phyloP scores from a whole-genome alignment of 2,329 filamentous ascomycete species.

The Aspergillus viridinutans region DNA sequence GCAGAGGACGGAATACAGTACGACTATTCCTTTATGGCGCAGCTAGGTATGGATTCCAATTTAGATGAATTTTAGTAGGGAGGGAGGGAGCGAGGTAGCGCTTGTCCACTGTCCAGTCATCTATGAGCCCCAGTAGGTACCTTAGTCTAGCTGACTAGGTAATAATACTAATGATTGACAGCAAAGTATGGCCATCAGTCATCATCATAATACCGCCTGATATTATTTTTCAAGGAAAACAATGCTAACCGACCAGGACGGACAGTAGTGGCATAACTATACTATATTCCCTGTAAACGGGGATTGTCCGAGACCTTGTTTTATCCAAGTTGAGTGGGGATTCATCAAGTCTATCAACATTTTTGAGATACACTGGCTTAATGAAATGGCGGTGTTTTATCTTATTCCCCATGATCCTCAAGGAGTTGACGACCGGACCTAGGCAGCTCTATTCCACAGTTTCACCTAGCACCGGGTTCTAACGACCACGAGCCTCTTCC shows the following conservation, averaged over 20 bases:
- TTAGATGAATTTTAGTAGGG: background rate
- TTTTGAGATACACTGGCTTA: too few relatives aligned
- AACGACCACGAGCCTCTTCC: conserved; percentile 15
- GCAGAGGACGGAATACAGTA: conserved; percentile 3
- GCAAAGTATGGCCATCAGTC: background rate
- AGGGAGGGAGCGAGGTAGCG: background rate
- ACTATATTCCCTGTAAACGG: background rate
- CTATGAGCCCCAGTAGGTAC: background rate
- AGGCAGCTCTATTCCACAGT: background rate
- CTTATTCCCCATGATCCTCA: background rate
- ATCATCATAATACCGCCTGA: background rate
- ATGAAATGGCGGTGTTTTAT: too few relatives aligned
- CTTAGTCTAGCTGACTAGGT: too few relatives aligned
- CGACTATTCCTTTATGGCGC: background rate
- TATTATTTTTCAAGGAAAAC: background rate
- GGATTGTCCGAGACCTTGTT: background rate
- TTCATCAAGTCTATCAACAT: background rate
- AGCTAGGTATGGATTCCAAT: background rate
- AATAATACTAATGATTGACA: background rate
- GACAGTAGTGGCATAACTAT: background rate
- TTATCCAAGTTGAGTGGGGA: background rate
- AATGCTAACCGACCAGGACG: background rate
- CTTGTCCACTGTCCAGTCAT: background rate
- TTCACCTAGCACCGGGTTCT: conserved; percentile 1
- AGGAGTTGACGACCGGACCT: background rate